phyloP scores from a whole-genome alignment of 139 green algal species.

The Nannochloris sp. region DNA sequence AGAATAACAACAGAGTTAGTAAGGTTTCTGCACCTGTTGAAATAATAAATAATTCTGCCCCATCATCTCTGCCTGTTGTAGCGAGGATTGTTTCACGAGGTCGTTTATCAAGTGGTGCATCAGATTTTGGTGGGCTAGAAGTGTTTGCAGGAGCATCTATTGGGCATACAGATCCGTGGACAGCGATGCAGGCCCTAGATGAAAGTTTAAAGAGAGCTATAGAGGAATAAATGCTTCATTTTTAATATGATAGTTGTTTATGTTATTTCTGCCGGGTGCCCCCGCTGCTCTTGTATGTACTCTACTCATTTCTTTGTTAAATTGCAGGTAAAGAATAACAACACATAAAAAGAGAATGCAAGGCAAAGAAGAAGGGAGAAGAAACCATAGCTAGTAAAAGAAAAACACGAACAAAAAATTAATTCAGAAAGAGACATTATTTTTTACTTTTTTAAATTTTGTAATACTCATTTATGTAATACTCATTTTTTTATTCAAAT shows the following conservation, averaged over 20 bases:
- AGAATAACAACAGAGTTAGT: neutral
- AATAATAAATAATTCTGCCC: neutral
- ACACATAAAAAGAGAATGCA: neutral
- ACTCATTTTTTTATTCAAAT: too few relatives aligned
- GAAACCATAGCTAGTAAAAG: neutral
- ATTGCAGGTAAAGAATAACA: neutral
- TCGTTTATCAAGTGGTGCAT: constrained; percentile 32
- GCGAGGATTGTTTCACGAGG: constrained; percentile 58
- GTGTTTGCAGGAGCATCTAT: constrained; percentile 75
- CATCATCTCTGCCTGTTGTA: constrained; percentile 28
- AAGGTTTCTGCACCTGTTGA: too few relatives aligned
- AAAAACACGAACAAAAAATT: constrained; percentile 2
- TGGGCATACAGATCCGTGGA: constrained; percentile 70
- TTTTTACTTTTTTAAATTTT: too few relatives aligned
- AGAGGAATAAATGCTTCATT: neutral
- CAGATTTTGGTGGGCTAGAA: constrained; percentile 73
- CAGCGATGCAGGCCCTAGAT: constrained; percentile 17
- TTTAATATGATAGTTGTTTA: neutral
- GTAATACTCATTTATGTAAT: too few relatives aligned
- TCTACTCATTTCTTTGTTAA: neutral
- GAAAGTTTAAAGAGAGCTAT: neutral
- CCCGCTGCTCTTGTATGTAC: too few relatives aligned
- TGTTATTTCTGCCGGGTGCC: too few relatives aligned
- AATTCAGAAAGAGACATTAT: constrained; percentile 3
- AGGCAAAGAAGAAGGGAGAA: neutral